Conservation (phyloP, 2,329 filamentous ascomycete species). For the Claviceps capensis region DNA sequence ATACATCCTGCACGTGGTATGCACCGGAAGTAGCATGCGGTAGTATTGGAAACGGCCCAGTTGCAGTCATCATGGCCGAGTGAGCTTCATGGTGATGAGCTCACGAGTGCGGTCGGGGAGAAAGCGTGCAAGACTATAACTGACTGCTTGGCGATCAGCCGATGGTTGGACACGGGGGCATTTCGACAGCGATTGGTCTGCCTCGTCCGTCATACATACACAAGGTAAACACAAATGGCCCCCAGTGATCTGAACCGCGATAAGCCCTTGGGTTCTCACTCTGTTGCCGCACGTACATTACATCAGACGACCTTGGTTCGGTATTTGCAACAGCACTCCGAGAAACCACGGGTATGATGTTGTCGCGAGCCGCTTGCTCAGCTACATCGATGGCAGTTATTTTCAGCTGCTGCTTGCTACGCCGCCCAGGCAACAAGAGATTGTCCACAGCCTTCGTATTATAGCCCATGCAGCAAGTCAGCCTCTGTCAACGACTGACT, state of each 20-base stretch:
- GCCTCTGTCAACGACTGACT: constrained; percentile 4
- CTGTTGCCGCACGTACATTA: not conserved
- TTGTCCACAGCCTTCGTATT: too few relatives aligned
- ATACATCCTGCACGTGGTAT: not conserved
- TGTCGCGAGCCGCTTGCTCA: not conserved
- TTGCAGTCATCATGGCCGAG: not conserved
- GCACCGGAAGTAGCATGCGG: not conserved
- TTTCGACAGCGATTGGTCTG: too few relatives aligned
- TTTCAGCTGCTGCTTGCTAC: not conserved
- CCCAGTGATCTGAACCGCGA: too few relatives aligned
- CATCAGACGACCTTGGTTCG: not conserved
- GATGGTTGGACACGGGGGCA: not conserved
- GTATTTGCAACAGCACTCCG: too few relatives aligned
- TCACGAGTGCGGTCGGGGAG: not conserved
- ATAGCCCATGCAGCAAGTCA: constrained; percentile 1
- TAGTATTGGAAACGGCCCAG: not conserved
- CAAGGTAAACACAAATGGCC: too few relatives aligned
- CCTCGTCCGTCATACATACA: not conserved
- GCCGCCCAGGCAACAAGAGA: not conserved
- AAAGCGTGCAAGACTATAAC: not conserved
- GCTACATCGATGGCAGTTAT: not conserved
- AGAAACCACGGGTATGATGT: too few relatives aligned
- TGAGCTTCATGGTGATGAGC: not conserved
- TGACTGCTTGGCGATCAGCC: not conserved
- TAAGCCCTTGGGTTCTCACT: too few relatives aligned